Evolutionary conservation across 2,329 filamentous ascomycete species (phyloP).

Genomic region (Exophiala phaeomuriformis): DNA sequence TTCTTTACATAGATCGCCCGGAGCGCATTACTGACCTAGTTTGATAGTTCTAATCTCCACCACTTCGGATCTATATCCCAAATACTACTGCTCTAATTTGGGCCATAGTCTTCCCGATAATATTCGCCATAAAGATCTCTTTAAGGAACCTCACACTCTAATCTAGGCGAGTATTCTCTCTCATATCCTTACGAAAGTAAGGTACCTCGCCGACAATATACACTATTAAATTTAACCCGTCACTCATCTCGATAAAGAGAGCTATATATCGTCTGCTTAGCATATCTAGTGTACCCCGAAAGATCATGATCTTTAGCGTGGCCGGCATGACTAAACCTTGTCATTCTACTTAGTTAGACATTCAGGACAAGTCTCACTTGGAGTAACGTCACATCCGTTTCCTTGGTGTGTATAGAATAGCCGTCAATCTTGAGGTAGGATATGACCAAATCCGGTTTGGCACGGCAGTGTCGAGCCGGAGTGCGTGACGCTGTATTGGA

Average conservation of each 20-base stretch:
- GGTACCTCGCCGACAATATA: neutral
- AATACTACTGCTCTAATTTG: neutral
- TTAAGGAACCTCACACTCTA: neutral
- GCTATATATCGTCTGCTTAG: neutral
- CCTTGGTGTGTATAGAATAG: too few species aligned
- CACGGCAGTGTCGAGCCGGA: too few species aligned
- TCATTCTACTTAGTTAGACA: neutral
- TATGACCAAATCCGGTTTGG: neutral
- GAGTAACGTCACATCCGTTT: too few species aligned
- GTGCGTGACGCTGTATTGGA: too few species aligned
- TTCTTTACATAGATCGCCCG: neutral
- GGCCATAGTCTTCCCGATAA: neutral
- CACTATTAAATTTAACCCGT: neutral
- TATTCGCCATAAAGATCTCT: neutral
- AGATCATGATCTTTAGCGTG: neutral
- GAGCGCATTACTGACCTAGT: neutral
- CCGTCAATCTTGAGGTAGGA: too few species aligned
- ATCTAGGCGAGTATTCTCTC: neutral
- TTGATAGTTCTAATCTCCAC: neutral
- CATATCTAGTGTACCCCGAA: neutral
- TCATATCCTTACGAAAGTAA: neutral
- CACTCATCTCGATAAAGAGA: neutral
- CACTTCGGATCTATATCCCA: neutral
- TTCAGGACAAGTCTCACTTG: neutral
- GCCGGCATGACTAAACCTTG: neutral